These are phyloP conservation scores for Cyberlindnera sargentensis DNA, from an alignment of 805 yeast species.

Conservation along the genomic window DNA sequence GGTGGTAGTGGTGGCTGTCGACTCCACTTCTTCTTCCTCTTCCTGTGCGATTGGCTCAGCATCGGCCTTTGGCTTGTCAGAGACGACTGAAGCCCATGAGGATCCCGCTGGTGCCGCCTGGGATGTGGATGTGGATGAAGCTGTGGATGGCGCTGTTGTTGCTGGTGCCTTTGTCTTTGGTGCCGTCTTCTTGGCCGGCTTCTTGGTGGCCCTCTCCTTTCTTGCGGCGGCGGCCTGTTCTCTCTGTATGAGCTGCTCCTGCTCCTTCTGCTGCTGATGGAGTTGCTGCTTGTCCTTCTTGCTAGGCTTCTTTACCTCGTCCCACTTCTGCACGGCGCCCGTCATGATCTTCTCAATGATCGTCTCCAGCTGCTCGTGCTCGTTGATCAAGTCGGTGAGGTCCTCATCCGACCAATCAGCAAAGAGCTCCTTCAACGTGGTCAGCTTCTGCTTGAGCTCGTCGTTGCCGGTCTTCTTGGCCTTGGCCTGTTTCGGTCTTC, in stretches of 20 bases:
- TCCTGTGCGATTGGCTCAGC: conserved; percentile 4
- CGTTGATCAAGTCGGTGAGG: conserved; percentile 65
- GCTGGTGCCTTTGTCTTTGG: conserved; percentile 6
- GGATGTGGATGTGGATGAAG: conserved; percentile 14
- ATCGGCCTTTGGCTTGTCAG: conserved; percentile 19
- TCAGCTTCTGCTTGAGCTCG: conserved; percentile 33
- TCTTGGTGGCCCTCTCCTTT: conserved; percentile 12
- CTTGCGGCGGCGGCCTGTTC: conserved; percentile 13
- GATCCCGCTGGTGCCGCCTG: conserved; percentile 16
- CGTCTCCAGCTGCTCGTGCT: conserved; percentile 68
- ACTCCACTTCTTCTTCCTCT: too few species aligned
- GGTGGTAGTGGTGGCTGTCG: too few species aligned
- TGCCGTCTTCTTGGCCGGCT: conserved; percentile 14
- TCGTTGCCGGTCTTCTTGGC: conserved; percentile 33
- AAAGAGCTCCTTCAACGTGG: conserved; percentile 73
- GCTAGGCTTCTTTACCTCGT: conserved; percentile 67
- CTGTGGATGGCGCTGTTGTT: conserved; percentile 8
- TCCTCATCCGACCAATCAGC: conserved; percentile 94
- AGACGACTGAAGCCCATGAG: conserved; percentile 25
- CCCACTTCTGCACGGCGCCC: conserved; percentile 91
- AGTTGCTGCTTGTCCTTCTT: conserved; percentile 46
- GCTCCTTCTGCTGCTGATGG: conserved; percentile 15
- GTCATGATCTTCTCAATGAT: conserved; percentile 85
- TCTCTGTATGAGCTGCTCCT: conserved; percentile 17
- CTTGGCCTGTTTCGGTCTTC: conserved; percentile 30